These are phyloP conservation scores for Lepraria neglecta DNA, from an alignment of 495 filamentous ascomycete species.

Conservation along the genomic window DNA sequence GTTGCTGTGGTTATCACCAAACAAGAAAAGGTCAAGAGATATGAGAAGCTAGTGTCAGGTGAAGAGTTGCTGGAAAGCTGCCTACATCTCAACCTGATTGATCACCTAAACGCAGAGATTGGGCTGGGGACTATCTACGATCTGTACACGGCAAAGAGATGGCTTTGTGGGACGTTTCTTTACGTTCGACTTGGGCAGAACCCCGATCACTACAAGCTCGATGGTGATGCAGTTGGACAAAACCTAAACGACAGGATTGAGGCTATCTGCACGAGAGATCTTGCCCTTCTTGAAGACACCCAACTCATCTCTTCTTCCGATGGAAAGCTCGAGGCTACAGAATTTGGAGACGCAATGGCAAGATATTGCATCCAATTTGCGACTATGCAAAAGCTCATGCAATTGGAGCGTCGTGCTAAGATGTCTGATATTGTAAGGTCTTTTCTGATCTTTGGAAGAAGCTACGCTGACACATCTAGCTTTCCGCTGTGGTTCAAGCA, in stretches of 20 bases:
- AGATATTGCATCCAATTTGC: conserved; percentile 86
- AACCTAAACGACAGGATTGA: conserved; percentile 65
- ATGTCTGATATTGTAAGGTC: conserved; percentile 65
- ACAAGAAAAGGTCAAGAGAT: conserved; percentile 57
- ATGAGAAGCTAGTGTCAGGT: conserved; percentile 79
- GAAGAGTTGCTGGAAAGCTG: conserved; percentile 80
- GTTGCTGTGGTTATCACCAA: conserved; percentile 83
- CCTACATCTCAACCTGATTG: conserved; percentile 80
- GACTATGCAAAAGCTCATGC: conserved; percentile 75
- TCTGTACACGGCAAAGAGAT: conserved; percentile 64
- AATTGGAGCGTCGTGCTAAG: conserved; percentile 52
- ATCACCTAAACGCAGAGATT: conserved; percentile 92
- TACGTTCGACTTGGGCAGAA: conserved; percentile 76
- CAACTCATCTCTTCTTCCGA: conserved; percentile 46
- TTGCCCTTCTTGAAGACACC: conserved; percentile 58
- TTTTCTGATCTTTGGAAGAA: background rate
- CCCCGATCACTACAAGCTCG: conserved; percentile 69
- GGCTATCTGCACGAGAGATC: conserved; percentile 73
- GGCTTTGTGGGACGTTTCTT: conserved; percentile 84
- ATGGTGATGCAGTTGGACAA: conserved; percentile 47
- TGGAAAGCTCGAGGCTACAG: conserved; percentile 55
- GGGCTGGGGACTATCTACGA: conserved; percentile 72
- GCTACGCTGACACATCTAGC: conserved; percentile 43
- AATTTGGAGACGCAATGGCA: conserved; percentile 86
- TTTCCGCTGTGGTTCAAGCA: conserved; percentile 61